Evolutionary conservation across 202 grass and related monocot species (phyloP).

Genomic region (Eragrostis tef): DNA sequence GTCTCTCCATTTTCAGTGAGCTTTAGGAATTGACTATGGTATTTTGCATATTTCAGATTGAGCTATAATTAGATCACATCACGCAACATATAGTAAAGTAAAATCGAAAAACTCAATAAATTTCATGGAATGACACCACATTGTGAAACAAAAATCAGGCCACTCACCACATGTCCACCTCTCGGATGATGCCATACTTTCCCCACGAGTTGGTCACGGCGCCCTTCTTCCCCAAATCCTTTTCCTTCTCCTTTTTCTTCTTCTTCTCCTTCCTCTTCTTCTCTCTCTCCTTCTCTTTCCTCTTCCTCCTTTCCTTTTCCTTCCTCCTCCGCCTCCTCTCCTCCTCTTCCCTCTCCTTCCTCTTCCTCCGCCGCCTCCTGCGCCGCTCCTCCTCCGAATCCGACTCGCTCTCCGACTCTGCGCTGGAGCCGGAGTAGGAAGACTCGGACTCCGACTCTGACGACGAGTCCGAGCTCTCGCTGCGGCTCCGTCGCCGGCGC

Average conservation of each 20-base stretch:
- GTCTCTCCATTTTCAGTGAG: not conserved
- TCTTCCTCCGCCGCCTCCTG: conserved; percentile 50
- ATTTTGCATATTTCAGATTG: conserved; percentile 18
- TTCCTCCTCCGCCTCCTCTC: conserved; percentile 50
- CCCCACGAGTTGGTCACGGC: conserved; percentile 96
- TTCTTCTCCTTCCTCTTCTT: conserved; percentile 34
- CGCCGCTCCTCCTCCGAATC: conserved; percentile 63
- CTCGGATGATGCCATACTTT: conserved; percentile 88
- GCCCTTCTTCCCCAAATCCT: conserved; percentile 68
- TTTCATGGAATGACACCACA: not conserved
- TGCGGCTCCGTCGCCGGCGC: conserved; percentile 49
- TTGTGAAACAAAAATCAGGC: not conserved
- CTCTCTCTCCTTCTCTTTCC: conserved; percentile 38
- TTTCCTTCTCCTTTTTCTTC: conserved; percentile 63
- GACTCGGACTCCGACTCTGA: conserved; percentile 54
- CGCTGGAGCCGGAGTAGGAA: conserved; percentile 61
- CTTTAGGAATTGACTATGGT: not conserved
- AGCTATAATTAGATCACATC: not conserved
- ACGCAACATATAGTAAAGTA: not conserved
- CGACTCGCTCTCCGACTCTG: conserved; percentile 55
- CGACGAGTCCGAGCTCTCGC: conserved; percentile 57
- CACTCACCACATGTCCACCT: conserved; percentile 95
- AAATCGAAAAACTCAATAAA: not conserved
- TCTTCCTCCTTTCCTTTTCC: conserved; percentile 37
- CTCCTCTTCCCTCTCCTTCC: conserved; percentile 49